A percentile compares a stretch with the other conserved stretches of the same genome.
Conservation (phyloP, 495 filamentous ascomycete genomes). For the Hypoxylon intermedium region DNA sequence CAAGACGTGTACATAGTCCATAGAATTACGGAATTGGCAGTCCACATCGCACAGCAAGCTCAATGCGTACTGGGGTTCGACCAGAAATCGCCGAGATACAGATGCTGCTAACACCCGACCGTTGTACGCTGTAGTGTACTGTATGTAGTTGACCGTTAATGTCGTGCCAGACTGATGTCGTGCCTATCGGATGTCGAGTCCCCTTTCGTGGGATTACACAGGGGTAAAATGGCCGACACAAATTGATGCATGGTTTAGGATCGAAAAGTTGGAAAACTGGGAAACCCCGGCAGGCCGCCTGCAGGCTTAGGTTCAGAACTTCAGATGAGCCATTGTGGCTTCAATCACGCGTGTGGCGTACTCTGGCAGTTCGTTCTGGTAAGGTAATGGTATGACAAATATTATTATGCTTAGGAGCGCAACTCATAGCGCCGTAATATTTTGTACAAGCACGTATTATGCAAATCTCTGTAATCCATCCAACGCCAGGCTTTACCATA, state of each 20-base stretch:
- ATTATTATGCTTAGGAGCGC: too few relatives aligned
- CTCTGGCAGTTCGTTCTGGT: too few relatives aligned
- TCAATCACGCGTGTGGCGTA: too few relatives aligned
- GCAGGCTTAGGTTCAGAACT: background rate
- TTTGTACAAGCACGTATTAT: too few relatives aligned
- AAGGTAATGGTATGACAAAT: too few relatives aligned
- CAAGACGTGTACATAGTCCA: too few relatives aligned
- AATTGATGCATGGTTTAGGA: background rate
- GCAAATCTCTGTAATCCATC: too few relatives aligned
- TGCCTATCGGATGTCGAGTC: background rate
- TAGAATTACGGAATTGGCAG: too few relatives aligned
- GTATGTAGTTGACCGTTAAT: background rate
- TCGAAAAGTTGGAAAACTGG: conserved; percentile 29
- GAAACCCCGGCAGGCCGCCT: background rate
- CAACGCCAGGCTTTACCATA: too few relatives aligned
- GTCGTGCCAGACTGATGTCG: background rate
- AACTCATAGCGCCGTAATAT: too few relatives aligned
- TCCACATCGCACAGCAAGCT: too few relatives aligned
- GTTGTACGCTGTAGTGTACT: background rate
- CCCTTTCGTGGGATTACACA: background rate
- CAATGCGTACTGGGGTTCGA: background rate
- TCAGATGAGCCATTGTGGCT: background rate
- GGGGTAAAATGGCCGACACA: background rate
- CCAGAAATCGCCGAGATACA: background rate
- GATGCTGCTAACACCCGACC: background rate